Evolutionary conservation across 495 filamentous ascomycete genomes (phyloP), one percentile per base, ranked within the genome.

Genomic region (Entonaema liquescens): DNA sequence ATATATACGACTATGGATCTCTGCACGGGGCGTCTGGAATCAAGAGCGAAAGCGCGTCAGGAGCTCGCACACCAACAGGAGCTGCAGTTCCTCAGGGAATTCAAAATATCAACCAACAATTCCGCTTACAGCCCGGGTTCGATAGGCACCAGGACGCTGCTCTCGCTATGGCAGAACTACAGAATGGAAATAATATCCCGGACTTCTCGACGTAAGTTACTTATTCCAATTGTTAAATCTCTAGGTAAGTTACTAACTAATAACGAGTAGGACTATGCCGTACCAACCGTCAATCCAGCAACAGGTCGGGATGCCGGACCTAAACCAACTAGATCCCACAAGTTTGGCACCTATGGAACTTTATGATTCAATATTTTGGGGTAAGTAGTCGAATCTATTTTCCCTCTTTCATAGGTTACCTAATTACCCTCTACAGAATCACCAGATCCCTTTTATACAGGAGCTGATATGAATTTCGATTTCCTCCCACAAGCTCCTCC

Each of bases 301-400:
- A 23, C 21, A 67, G 5, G 55, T 71, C 44, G 68, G 63, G 12
- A 55, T 83, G 35, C 59, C 79, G 1, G 82, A 82, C n/a, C 52
- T 84, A 29, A 55, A 72, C 25, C 74, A 76, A 13, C 79, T 84
- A 21, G 83, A 84, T 58, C 82, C 82, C 9, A 70, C 78, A 5
- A 73, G 77, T 21, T 83, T 87, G 79, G 84, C 85, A 7, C 85
- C 85, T 4, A 83, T 88, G 84, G 85, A 88, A 25, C 76, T 88
- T 17, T 88, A 86, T 67, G 85, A 88, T 68, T 85, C 83, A 3
- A 88, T 88, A 44, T 88, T 87, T 59, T 87, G 85, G 83, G 85
- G 85, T 88, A 70, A 75, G 84, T 76, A 23, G 23, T 57, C 25
- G 8, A 25, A 54, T 29, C 5, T 12, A 42, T 54, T 15, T 35